Percentiles rank a stretch among this genome's conserved stretches.
Conservation (phyloP, 495 filamentous ascomycete species). For the Aspergillus leporis region DNA sequence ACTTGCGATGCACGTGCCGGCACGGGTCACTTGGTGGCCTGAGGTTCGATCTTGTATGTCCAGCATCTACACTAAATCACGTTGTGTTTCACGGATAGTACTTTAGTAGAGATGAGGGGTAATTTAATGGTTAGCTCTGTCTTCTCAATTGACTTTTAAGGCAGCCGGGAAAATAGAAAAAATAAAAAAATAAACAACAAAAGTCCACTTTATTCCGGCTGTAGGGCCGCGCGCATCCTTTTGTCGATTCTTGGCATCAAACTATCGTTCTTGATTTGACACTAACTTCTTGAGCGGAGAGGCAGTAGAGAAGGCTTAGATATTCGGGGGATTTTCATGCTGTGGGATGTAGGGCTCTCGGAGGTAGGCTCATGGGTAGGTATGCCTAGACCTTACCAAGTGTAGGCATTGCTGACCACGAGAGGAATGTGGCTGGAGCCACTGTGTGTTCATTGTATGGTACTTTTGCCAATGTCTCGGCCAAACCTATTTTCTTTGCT, state of each 20-base stretch:
- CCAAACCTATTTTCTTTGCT: too few relatives aligned
- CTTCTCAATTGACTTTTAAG: too few relatives aligned
- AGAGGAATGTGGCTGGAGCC: neutral
- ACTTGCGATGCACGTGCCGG: slow-evolving; percentile 12
- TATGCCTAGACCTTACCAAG: neutral
- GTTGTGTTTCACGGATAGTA: neutral
- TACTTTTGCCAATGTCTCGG: too few relatives aligned
- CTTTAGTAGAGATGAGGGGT: neutral
- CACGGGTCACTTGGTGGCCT: slow-evolving; percentile 20
- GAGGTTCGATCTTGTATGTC: neutral
- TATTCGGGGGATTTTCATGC: neutral
- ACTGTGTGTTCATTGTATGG: neutral
- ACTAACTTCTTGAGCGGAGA: neutral
- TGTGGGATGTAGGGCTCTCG: too few relatives aligned
- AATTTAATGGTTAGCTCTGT: too few relatives aligned
- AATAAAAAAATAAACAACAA: neutral
- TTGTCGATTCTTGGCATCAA: slow-evolving; percentile 1
- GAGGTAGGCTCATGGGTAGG: neutral
- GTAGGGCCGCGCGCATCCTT: neutral
- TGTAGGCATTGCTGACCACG: neutral
- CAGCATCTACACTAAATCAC: neutral
- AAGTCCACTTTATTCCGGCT: neutral
- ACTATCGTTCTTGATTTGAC: neutral
- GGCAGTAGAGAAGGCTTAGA: neutral
- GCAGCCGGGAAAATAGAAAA: neutral